Conservation (phyloP, 345 rosid species). For the Linum lewisii region DNA sequence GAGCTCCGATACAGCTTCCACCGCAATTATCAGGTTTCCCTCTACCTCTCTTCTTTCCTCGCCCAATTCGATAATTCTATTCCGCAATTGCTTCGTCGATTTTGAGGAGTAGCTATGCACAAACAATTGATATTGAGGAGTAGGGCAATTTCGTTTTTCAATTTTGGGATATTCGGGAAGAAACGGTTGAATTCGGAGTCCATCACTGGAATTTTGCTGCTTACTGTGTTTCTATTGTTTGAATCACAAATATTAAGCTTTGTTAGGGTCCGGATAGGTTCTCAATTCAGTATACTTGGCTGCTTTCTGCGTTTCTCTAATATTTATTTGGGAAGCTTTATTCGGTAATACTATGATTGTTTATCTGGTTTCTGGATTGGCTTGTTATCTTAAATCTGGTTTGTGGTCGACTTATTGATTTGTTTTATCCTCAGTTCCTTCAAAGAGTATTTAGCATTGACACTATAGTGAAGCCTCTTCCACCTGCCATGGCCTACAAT, state of each 20-base stretch:
- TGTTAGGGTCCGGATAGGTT: too few relatives aligned
- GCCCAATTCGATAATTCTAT: not conserved
- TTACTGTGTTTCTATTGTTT: not conserved
- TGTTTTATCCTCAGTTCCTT: slow-evolving; percentile 49
- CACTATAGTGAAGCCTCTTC: slow-evolving; percentile 94
- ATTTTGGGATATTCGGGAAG: too few relatives aligned
- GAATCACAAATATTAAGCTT: not conserved
- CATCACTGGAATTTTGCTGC: not conserved
- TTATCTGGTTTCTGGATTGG: not conserved
- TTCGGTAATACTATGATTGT: not conserved
- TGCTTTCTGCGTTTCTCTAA: not conserved
- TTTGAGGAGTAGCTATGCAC: not conserved
- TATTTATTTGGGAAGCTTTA: not conserved
- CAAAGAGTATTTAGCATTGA: slow-evolving; percentile 84
- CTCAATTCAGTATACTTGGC: too few relatives aligned
- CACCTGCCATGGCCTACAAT: slow-evolving; percentile 78
- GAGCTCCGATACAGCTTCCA: slow-evolving; percentile 97
- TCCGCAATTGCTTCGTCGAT: not conserved
- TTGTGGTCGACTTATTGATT: not conserved
- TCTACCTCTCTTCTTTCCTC: not conserved
- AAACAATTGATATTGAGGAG: too few relatives aligned
- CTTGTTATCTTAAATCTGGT: not conserved
- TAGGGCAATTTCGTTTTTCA: too few relatives aligned
- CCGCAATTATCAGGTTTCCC: slow-evolving; percentile 72
- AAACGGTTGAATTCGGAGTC: too few relatives aligned